Percentiles rank a stretch among this genome's conserved stretches.
Evolutionary conservation across 164 flowering plant genomes (phyloP).

Genomic region (Vitis vinifera): DNA sequence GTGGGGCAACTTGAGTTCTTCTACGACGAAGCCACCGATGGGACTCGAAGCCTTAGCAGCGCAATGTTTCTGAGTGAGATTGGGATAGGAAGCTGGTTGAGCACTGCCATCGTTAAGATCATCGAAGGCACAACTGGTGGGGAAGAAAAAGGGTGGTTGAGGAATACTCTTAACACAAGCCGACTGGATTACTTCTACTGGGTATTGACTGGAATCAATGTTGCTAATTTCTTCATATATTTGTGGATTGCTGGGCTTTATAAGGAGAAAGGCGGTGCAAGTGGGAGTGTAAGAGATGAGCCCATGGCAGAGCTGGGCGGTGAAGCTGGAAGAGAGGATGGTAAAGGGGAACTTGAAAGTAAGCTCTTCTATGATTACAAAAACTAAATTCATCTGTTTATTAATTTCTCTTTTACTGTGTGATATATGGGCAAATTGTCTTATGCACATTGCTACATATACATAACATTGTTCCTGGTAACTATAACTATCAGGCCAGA

Average conservation of each 20-base stretch:
- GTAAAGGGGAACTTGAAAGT: no score
- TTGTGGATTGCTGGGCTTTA: constrained; percentile 39
- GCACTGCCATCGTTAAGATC: constrained; percentile 51
- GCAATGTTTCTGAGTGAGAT: constrained; percentile 62
- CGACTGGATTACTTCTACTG: constrained; percentile 67
- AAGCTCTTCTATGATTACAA: no score
- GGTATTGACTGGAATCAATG: constrained; percentile 54
- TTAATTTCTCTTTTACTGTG: no score
- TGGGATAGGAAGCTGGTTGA: constrained; percentile 73
- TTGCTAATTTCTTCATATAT: constrained; percentile 49
- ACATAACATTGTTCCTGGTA: no score
- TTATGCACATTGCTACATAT: no score
- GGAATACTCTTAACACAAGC: constrained; percentile 46
- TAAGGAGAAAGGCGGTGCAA: constrained; percentile 30
- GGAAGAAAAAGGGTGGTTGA: constrained; percentile 53
- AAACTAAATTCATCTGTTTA: no score
- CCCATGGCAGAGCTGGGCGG: no score
- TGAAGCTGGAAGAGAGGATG: no score
- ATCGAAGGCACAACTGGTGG: constrained; percentile 48
- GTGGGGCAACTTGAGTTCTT: constrained; percentile 82
- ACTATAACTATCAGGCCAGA: no score
- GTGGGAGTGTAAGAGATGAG: constrained; percentile 29
- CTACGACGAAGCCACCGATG: constrained; percentile 74
- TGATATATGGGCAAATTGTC: no score
- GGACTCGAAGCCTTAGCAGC: constrained; percentile 69